phyloP scores from a whole-genome alignment of 148 eudicot genomes.

The Oxyria digyna region DNA sequence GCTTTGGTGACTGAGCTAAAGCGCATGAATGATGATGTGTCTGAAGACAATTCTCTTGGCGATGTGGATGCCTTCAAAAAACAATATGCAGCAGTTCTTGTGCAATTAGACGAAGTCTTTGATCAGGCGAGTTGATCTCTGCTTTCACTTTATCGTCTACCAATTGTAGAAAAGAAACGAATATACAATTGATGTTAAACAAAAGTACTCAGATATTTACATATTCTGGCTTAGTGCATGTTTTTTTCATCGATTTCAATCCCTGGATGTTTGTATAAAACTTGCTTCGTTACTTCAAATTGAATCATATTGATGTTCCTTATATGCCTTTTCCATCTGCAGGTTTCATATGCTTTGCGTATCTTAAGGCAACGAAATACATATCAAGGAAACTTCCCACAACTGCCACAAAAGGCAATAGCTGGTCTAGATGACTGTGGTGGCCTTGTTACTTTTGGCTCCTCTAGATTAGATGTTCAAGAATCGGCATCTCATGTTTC shows the following conservation, averaged over 20 bases:
- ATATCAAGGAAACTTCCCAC: slow-evolving; percentile 46
- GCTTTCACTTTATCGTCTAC: background rate
- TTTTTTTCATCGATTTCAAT: background rate
- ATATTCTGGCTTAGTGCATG: background rate
- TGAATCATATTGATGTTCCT: slow-evolving; percentile 4
- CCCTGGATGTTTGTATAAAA: background rate
- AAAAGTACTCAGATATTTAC: background rate
- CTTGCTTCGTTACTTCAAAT: background rate
- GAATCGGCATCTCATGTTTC: slow-evolving; percentile 46
- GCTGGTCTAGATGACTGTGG: slow-evolving; percentile 26
- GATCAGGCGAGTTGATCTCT: slow-evolving; percentile 47
- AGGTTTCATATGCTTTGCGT: slow-evolving; percentile 77
- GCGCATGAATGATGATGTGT: slow-evolving; percentile 81
- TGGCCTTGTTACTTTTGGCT: slow-evolving; percentile 28
- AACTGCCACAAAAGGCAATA: slow-evolving; percentile 33
- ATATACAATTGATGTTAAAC: background rate
- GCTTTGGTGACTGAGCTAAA: slow-evolving; percentile 73
- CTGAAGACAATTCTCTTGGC: slow-evolving; percentile 46
- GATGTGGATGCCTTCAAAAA: slow-evolving; percentile 72
- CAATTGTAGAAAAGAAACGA: background rate
- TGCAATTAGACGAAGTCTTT: slow-evolving; percentile 66
- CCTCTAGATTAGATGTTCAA: slow-evolving; percentile 31
- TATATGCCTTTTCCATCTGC: slow-evolving; percentile 16
- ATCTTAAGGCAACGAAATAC: slow-evolving; percentile 79
- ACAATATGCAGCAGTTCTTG: slow-evolving; percentile 87